These are phyloP conservation scores for Colletotrichum spinosum DNA, from an alignment of 2,329 filamentous ascomycete species.

Conservation along the genomic window DNA sequence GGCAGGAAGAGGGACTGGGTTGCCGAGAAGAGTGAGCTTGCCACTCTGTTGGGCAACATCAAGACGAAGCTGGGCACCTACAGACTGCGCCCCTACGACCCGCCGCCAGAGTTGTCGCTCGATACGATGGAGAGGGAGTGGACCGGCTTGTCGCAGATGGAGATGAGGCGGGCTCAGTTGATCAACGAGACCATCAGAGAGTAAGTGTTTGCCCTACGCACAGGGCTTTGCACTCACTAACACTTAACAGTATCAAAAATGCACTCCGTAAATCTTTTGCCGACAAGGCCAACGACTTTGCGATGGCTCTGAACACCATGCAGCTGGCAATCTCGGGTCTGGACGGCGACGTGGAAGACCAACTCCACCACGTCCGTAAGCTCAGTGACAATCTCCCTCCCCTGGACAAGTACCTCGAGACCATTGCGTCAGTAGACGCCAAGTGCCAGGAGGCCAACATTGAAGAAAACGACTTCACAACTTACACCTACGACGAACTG, in stretches of 20 bases:
- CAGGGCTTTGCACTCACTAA: slow-evolving; percentile 42
- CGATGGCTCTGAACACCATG: slow-evolving; percentile 92
- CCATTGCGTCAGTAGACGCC: slow-evolving; percentile 85
- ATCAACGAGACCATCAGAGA: slow-evolving; percentile 99
- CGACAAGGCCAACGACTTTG: slow-evolving; percentile 98
- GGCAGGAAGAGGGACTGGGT: slow-evolving; percentile 95
- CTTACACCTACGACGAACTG: slow-evolving; percentile 97
- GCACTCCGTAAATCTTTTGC: slow-evolving; percentile 91
- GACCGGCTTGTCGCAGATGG: slow-evolving; percentile 81
- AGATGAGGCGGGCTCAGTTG: slow-evolving; percentile 88
- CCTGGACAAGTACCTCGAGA: slow-evolving; percentile 89
- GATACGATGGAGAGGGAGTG: slow-evolving; percentile 88
- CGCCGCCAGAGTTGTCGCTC: slow-evolving; percentile 83
- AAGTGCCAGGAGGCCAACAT: slow-evolving; percentile 98
- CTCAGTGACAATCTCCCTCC: slow-evolving; percentile 88
- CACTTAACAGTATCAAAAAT: slow-evolving; percentile 83
- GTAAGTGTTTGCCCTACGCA: slow-evolving; percentile 56
- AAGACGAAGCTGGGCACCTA: slow-evolving; percentile 99
- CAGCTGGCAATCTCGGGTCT: slow-evolving; percentile 96
- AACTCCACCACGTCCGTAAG: slow-evolving; percentile 86
- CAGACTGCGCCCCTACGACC: slow-evolving; percentile 88
- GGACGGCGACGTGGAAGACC: slow-evolving; percentile 96
- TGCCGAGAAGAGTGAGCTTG: slow-evolving; percentile 95
- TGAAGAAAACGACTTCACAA: slow-evolving; percentile 99
- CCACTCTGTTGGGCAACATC: slow-evolving; percentile 94